Evolutionary conservation across 2,329 filamentous ascomycete genomes (phyloP).

Genomic region (Colletotrichum aenigma): DNA sequence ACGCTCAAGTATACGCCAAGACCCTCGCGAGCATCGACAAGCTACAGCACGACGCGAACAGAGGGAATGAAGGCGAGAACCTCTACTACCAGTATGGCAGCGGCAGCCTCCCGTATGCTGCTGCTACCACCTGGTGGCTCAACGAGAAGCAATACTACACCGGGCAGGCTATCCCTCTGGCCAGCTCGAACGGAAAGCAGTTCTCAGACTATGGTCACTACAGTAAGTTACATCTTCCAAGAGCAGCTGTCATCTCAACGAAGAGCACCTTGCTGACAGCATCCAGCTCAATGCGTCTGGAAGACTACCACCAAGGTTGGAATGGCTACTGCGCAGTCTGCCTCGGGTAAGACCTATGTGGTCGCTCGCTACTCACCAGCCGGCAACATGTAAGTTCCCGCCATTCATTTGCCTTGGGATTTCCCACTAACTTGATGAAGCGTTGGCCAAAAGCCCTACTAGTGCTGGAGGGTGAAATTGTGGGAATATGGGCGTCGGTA

Average conservation of each 20-base stretch:
- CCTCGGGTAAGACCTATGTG: constrained; percentile 30
- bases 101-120: background rate
- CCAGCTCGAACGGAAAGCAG: background rate
- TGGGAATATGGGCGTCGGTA: background rate
- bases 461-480: background rate
- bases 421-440: background rate
- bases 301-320: constrained; percentile 30
- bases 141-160: background rate
- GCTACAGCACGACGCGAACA: background rate
- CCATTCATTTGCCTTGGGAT: background rate
- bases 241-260: fast-evolving
- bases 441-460: background rate
- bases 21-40: background rate
- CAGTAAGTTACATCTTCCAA: constrained; percentile 9
- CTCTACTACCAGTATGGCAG: background rate
- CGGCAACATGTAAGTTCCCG: constrained; percentile 27
- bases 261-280: background rate
- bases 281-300: constrained; percentile 31
- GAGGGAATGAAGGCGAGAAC: background rate
- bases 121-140: background rate
- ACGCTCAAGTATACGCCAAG: background rate
- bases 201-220: constrained; percentile 28
- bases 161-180: background rate
- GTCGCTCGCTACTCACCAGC: constrained; percentile 36
- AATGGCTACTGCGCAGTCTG: constrained; percentile 28